These are phyloP conservation scores for Hyaloscypha finlandica DNA, from an alignment of 495 filamentous ascomycete species.

Conservation along the genomic window DNA sequence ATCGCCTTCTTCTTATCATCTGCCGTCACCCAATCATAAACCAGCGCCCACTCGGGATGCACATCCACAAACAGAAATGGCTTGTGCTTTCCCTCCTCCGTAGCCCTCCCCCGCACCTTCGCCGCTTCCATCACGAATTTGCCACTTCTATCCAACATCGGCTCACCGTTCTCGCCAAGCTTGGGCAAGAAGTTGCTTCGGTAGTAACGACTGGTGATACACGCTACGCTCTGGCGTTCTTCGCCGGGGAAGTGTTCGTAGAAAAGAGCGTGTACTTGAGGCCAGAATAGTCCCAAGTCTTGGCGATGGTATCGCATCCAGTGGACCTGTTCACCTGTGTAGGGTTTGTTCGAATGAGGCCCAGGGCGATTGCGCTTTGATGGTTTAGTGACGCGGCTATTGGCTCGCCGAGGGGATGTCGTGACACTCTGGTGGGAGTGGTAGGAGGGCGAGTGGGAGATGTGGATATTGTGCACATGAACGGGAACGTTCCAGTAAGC, in stretches of 20 bases:
- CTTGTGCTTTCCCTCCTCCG: conserved; percentile 11
- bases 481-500: background rate
- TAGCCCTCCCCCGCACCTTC: conserved; percentile 16
- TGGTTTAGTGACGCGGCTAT: background rate
- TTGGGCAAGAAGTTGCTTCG: conserved; percentile 16
- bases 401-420: background rate
- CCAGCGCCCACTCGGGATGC: conserved; percentile 12
- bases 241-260: background rate
- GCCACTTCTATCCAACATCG: conserved; percentile 8
- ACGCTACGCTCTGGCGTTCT: background rate
- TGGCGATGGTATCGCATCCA: conserved; percentile 26
- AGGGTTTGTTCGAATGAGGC: conserved; percentile 27
- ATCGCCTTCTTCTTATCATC: conserved; percentile 24
- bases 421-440: background rate
- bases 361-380: background rate
- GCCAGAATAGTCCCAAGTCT: conserved; percentile 9
- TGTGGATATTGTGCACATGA: background rate
- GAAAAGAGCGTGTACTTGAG: background rate
- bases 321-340: conserved; percentile 19
- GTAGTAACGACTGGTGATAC: conserved; percentile 23
- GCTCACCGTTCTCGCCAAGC: background rate
- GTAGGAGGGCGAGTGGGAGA: background rate
- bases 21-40: conserved; percentile 17
- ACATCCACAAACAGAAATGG: conserved; percentile 23
- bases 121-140: background rate